Conservation (phyloP, 179 eudicot species). For the Silene coronaria region DNA sequence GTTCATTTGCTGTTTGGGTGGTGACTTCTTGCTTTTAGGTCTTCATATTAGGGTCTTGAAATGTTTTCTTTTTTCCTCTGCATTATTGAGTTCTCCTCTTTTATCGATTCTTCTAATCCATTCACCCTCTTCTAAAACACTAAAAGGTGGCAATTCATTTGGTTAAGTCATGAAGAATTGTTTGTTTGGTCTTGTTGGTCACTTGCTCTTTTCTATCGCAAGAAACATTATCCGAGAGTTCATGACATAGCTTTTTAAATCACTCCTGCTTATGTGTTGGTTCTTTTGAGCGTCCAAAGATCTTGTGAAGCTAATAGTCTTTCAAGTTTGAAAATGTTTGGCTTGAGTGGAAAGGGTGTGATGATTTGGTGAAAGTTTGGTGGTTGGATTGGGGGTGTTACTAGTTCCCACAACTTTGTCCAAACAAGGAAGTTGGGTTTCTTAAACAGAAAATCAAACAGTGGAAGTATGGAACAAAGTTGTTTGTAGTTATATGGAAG, state of each 20-base stretch:
- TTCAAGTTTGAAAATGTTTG: not conserved
- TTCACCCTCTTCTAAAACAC: not conserved
- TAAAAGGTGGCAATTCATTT: not conserved
- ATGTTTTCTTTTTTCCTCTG: not conserved
- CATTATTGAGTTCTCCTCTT: not conserved
- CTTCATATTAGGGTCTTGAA: not conserved
- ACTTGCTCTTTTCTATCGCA: not conserved
- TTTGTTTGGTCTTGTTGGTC: not conserved
- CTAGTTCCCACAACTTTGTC: not conserved
- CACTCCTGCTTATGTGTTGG: not conserved
- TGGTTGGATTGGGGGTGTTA: conserved; percentile 1
- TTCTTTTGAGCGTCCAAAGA: not conserved
- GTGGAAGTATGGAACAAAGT: not conserved
- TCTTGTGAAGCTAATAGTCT: not conserved
- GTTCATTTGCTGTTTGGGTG: not conserved
- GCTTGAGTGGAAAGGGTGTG: not conserved
- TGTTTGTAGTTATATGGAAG: not conserved
- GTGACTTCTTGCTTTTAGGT: not conserved
- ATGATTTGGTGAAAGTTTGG: not conserved
- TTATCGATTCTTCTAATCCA: not conserved
- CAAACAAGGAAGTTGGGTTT: not conserved
- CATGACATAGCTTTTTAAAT: not conserved
- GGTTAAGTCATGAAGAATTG: not conserved
- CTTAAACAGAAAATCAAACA: not conserved
- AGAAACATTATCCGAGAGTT: not conserved